Evolutionary conservation across 1,284 basidiomycete genomes (phyloP), one percentile per base, ranked within the genome.

Genomic region (Pseudozyma pruni): DNA sequence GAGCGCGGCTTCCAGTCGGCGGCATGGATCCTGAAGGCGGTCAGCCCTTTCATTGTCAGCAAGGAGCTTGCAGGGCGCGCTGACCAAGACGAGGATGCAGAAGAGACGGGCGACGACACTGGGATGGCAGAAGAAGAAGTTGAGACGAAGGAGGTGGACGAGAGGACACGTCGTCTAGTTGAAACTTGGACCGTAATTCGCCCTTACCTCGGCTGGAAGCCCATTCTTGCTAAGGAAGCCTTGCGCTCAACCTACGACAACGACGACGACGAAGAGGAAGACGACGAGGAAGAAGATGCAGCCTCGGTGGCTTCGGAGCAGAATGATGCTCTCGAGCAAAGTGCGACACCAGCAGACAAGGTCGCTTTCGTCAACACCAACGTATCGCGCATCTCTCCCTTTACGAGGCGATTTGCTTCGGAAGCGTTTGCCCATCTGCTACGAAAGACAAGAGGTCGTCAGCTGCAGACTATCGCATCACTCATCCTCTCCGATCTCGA

Each of bases 351-450:
- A 11, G 20, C n/a, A 33, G 34, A 27, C 27, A 46, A 33, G 25
- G 37, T 44, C 20, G 34, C 47, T 22, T 53, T 53, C 20, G 46
- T 53, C 47, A 73, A 67, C 44, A 61, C 58, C 51, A 55, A 68
- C 16, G 10, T 53, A 8, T 57, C 51, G 19, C 68, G 67, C 34
- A 61, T 74, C 47, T 67, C 74, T 23, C 48, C 74, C 13, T 78
- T 80, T 40, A 77, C 75, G 9, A 62, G 77, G 14, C 74, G 80
- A 23, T 82, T 82, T 39, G 78, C 77, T 4, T 69, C 78, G 0
- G 80, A 82, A 51, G 80, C 80, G 0, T 72, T 82, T 23, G 78
- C 80, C 1, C 77, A 81, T 40, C 73, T 82, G 14, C 56, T 81
- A 6, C 76, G 80, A 46, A 80, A 76, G 57, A 75, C 76, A 13